Conservation (phyloP, 441 rosid genomes). For the Bocquillonia castaneifolia region DNA sequence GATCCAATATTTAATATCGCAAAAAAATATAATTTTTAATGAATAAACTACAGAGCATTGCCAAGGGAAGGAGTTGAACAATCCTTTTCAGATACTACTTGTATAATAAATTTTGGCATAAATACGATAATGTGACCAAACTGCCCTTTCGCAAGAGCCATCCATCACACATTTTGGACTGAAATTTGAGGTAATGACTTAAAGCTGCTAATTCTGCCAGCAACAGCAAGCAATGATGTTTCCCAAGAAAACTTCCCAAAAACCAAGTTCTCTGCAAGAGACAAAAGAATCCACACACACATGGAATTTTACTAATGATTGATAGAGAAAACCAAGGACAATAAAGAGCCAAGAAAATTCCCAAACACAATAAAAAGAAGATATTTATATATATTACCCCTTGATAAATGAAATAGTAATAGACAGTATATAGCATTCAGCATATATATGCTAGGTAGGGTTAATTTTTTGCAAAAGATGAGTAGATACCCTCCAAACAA, state of each 20-base stretch:
- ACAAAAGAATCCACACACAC: slow-evolving; percentile 33
- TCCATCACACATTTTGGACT: neutral
- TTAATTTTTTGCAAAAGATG: neutral
- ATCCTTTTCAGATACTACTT: too few relatives aligned
- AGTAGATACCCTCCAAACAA: neutral
- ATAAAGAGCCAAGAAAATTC: slow-evolving; percentile 10
- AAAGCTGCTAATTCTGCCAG: neutral
- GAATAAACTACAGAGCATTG: too few relatives aligned
- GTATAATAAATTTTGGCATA: neutral
- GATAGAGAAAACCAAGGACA: slow-evolving; percentile 29
- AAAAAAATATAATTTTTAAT: too few relatives aligned
- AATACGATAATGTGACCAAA: neutral
- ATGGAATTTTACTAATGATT: slow-evolving; percentile 40
- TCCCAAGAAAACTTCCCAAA: slow-evolving; percentile 18
- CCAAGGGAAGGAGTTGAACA: too few relatives aligned
- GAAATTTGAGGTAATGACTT: neutral
- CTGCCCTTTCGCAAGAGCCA: slow-evolving; percentile 8
- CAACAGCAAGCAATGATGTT: slow-evolving; percentile 10
- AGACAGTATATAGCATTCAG: neutral
- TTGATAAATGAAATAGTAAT: slow-evolving; percentile 1
- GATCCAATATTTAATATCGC: too few relatives aligned
- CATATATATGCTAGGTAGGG: neutral
- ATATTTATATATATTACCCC: too few relatives aligned
- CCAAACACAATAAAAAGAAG: slow-evolving; percentile 9
- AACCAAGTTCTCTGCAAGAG: slow-evolving; percentile 16